Percentiles rank a stretch among this genome's conserved stretches.
Conservation (phyloP, 1,284 basidiomycete species). For the Puccinia hordei region DNA sequence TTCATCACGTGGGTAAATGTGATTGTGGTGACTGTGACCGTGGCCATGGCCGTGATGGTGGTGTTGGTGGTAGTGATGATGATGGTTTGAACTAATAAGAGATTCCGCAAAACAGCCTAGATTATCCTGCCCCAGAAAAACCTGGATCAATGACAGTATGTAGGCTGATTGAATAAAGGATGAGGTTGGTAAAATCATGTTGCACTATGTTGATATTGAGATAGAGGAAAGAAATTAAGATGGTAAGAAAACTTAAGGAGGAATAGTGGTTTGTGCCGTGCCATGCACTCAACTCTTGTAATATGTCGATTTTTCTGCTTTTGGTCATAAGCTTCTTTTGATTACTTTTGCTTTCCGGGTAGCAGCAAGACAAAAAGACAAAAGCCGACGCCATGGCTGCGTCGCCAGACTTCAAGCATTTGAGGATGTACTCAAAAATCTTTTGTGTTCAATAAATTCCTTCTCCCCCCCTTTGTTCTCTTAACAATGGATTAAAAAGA, state of each 20-base stretch:
- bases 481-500: not conserved
- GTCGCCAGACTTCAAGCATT: no score
- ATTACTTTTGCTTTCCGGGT: not conserved
- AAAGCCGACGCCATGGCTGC: not conserved
- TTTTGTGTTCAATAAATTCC: not conserved
- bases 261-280: not conserved
- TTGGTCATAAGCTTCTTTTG: not conserved
- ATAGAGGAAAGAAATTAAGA: not conserved
- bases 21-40: conserved; percentile 4
- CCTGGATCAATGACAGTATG: not conserved
- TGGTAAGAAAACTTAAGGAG: not conserved
- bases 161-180: not conserved
- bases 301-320: not conserved
- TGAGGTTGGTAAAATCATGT: not conserved
- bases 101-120: not conserved
- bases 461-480: not conserved
- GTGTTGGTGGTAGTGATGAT: not conserved
- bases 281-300: not conserved
- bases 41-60: not conserved
- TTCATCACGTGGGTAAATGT: not conserved
- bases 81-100: not conserved
- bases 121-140: not conserved
- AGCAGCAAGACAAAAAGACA: not conserved
- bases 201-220: not conserved
- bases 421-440: not conserved